A percentile compares a stretch with the other conserved stretches of the same genome.
Conservation (phyloP, 2,329 filamentous ascomycete species). For the Sporothrix pallida region DNA sequence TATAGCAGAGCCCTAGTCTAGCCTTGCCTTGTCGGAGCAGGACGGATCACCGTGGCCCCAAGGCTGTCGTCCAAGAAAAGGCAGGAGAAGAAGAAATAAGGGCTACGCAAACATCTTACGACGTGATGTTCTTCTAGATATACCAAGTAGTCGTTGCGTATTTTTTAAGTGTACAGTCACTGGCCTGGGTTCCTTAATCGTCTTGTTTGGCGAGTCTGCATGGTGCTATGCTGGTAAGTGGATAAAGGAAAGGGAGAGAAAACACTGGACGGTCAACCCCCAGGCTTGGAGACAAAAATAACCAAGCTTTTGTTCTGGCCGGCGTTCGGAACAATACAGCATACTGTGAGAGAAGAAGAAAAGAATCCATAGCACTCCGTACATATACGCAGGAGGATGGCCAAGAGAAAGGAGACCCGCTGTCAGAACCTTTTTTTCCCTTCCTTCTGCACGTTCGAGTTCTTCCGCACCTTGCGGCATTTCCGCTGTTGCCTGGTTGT, state of each 20-base stretch:
- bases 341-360: not conserved
- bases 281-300: not conserved
- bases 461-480: slow-evolving; percentile 12
- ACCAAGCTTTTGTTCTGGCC: slow-evolving; percentile 6
- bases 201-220: slow-evolving; percentile 5
- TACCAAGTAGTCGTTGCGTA: not conserved
- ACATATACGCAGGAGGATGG: no score
- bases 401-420: not conserved
- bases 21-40: no score
- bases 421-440: slow-evolving; percentile 3
- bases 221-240: not conserved
- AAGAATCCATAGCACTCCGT: not conserved
- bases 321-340: not conserved
- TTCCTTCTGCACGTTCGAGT: no score
- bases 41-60: no score
- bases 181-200: not conserved
- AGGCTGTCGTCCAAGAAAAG: no score
- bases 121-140: no score
- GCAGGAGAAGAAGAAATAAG: no score
- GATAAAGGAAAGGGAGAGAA: not conserved
- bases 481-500: not conserved
- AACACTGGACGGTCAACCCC: not conserved
- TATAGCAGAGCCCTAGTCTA: no score
- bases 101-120: no score
- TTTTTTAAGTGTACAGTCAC: not conserved